A percentile compares a stretch with the other conserved stretches of the same genome.
Conservation (phyloP, 2,329 filamentous ascomycete genomes). For the Calonectria montana region DNA sequence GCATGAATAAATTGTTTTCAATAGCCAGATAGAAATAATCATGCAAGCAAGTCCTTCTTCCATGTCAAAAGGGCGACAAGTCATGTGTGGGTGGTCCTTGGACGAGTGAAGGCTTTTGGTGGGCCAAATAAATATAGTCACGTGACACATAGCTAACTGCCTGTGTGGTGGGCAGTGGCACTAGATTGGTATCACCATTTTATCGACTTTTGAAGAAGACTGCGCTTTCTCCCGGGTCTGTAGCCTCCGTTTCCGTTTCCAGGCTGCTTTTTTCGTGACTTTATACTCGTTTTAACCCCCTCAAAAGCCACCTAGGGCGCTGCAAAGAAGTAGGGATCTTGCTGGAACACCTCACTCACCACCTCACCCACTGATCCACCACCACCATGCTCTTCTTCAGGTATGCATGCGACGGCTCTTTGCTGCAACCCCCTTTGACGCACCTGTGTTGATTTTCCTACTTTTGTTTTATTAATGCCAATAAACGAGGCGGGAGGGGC, state of each 20-base stretch:
- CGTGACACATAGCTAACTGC: conserved; percentile 7
- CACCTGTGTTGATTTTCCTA: neutral
- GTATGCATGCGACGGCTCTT: conserved; percentile 40
- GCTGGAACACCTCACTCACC: neutral
- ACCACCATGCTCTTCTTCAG: conserved; percentile 60
- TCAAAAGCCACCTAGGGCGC: neutral
- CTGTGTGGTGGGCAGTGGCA: neutral
- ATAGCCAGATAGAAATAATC: too few relatives aligned
- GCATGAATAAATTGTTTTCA: too few relatives aligned
- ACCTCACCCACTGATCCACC: neutral
- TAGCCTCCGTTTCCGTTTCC: conserved; percentile 1
- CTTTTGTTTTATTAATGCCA: neutral
- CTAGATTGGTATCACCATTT: conserved; percentile 1
- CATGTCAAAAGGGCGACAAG: too few relatives aligned
- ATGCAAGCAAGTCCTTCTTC: too few relatives aligned
- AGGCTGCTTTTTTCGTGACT: neutral
- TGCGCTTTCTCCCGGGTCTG: conserved; percentile 22
- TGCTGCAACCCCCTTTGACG: neutral
- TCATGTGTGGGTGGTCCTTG: too few relatives aligned
- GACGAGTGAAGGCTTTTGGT: too few relatives aligned
- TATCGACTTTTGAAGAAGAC: conserved; percentile 7
- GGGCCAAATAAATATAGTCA: neutral
- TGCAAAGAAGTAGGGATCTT: neutral
- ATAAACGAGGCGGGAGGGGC: too few relatives aligned
- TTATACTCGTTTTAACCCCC: neutral